Base-by-base conservation (phyloP, 495 filamentous ascomycete species). In the Collariella sp. region DNA sequence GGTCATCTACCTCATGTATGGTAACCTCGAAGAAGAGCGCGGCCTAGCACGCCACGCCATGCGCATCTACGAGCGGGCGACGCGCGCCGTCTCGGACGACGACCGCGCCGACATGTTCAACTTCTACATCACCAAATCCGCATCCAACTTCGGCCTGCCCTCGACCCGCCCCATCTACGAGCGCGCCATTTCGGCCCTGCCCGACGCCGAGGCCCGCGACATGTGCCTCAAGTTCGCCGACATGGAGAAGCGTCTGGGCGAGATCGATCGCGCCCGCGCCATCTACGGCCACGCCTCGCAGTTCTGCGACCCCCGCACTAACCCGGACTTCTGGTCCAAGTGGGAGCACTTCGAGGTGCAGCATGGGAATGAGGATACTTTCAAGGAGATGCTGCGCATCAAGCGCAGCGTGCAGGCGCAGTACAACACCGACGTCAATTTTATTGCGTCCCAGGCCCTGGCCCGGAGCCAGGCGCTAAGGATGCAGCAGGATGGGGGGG, bases 171-270 rank as follows among this genome's bases (percentile, higher is more conserved):
- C 88, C 1, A 97, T 99, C 67, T 99, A 99, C 74, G 93, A 97
- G 70, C 83, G 89, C 42, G 91, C 91, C 18, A 94, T 99, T 50
- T 83, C 86, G 5, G 86, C 90, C 22, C 75, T 99, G 24, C 93
- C 94, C 0, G 94, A 99, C 67, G 84, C 82, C 62, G 93, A 97
- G 72, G 93, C 93, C 5, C 85, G 87, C 63, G 88, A 94, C 59
- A 99, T 97, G 94, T 97, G 94, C 71, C 82, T 97, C 63, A 97
- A 96, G 66, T 99, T 96, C 58, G 94, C 93, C 9, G 93, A 99
- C 67, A 97, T 97, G 94, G 93, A 99, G 76, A 81, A 94, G 61
- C 70, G 93, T 18, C 82, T 99, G 0, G 93, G 93, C 50, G 93
- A 99, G 69, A 96, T 99, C 64, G 93, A 99, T 67, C 83, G 94